phyloP scores from a whole-genome alignment of 2,329 filamentous ascomycete genomes.

The Fusarium euwallaceae region DNA sequence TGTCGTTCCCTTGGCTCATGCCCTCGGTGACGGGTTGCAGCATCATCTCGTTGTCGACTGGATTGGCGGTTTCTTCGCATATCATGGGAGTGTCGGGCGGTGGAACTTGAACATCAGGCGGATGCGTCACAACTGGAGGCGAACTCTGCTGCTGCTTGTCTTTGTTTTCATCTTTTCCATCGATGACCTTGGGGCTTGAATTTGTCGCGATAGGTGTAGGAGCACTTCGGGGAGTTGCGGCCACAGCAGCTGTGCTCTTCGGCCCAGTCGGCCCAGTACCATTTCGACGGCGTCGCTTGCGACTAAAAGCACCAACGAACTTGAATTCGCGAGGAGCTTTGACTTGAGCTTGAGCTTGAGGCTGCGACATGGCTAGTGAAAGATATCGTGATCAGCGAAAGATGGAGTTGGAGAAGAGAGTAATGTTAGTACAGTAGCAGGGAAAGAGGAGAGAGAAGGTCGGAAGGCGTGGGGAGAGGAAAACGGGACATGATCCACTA shows the following conservation, averaged over 20 bases:
- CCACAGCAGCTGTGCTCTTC: neutral
- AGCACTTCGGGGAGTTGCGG: neutral
- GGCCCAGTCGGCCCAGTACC: neutral
- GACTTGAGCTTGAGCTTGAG: neutral
- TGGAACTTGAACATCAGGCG: neutral
- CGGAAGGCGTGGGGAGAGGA: neutral
- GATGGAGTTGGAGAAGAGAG: constrained; percentile 8
- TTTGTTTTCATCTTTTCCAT: neutral
- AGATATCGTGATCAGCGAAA: neutral
- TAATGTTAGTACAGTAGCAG: neutral
- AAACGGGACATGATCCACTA: constrained; percentile 2
- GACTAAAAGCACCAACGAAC: constrained; percentile 40
- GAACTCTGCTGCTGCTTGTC: neutral
- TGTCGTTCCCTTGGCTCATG: neutral
- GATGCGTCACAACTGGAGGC: neutral
- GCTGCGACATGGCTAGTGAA: constrained; percentile 2
- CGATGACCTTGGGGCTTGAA: neutral
- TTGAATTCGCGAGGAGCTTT: constrained; percentile 41
- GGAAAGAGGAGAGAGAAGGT: neutral
- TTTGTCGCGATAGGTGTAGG: neutral
- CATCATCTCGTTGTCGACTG: constrained; percentile 5
- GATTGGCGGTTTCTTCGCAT: neutral
- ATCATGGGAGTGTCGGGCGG: neutral
- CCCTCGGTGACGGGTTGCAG: neutral
- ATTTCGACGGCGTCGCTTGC: constrained; percentile 32